Percentiles rank a stretch among this genome's conserved stretches.
Evolutionary conservation across 2,329 filamentous ascomycete genomes (phyloP).

Genomic region (Trichoderma brevicompactum): DNA sequence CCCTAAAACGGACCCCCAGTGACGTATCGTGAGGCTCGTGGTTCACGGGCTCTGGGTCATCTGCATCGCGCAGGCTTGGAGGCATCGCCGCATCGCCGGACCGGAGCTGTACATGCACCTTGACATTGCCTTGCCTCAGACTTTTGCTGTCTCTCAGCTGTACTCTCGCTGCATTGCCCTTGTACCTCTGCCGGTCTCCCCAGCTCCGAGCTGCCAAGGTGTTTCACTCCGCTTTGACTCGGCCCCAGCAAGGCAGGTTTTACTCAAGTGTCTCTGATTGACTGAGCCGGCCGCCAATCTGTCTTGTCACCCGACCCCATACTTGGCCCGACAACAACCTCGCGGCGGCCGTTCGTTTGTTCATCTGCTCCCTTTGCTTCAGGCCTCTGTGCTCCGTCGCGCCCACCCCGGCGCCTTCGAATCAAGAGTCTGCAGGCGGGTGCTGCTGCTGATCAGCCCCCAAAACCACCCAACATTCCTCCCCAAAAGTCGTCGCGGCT

Average conservation of each 20-base stretch:
- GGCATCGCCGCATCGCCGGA: slow-evolving; percentile 21
- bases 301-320: slow-evolving; percentile 23
- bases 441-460: slow-evolving; percentile 79
- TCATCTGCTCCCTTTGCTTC: slow-evolving; percentile 17
- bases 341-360: slow-evolving; percentile 7
- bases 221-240: slow-evolving; percentile 20
- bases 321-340: slow-evolving; percentile 17
- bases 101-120: slow-evolving; percentile 15
- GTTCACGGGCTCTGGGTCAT: slow-evolving; percentile 28
- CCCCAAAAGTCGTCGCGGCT: slow-evolving; percentile 69
- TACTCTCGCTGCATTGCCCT: neutral
- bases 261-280: slow-evolving; percentile 25
- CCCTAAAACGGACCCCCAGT: slow-evolving; percentile 24
- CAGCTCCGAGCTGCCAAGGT: slow-evolving; percentile 19
- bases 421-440: slow-evolving; percentile 56
- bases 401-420: slow-evolving; percentile 30
- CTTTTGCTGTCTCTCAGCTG: neutral
- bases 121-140: slow-evolving; percentile 12
- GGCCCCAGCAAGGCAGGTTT: slow-evolving; percentile 11
- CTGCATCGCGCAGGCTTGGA: slow-evolving; percentile 22
- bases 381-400: slow-evolving; percentile 30
- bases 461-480: slow-evolving; percentile 82
- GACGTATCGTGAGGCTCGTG: slow-evolving; percentile 30
- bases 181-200: slow-evolving; percentile 17
- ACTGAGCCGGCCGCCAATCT: slow-evolving; percentile 5